Evolutionary conservation across 2,329 filamentous ascomycete species (phyloP).

Genomic region (Colletotrichum agaves): DNA sequence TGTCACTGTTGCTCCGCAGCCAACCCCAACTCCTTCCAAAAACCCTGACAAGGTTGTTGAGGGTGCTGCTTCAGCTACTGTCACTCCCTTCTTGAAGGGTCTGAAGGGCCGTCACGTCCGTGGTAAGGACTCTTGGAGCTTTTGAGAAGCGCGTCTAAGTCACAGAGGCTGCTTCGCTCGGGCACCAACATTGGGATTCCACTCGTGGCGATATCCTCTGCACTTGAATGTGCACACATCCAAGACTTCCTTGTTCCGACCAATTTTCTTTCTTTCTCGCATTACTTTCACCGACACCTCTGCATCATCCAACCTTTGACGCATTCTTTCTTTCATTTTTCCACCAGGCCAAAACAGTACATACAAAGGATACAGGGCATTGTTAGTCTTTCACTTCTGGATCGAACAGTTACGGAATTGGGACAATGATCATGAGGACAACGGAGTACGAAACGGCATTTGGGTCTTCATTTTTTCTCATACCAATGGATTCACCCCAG

Average conservation of each 20-base stretch:
- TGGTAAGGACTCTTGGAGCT: slow-evolving; percentile 34
- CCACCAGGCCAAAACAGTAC: slow-evolving; percentile 25
- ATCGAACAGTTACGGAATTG: slow-evolving; percentile 30
- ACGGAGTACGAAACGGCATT: slow-evolving; percentile 21
- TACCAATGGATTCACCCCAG: neutral
- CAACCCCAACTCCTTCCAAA: slow-evolving; percentile 50
- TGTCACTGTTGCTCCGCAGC: slow-evolving; percentile 50
- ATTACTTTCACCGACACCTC: neutral
- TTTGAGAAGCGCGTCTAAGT: slow-evolving; percentile 28
- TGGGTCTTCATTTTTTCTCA: neutral
- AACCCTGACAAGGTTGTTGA: slow-evolving; percentile 53
- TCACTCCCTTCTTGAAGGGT: slow-evolving; percentile 33
- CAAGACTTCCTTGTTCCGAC: neutral
- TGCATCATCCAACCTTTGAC: slow-evolving; percentile 3
- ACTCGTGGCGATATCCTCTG: slow-evolving; percentile 1
- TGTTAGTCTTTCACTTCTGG: slow-evolving; percentile 29
- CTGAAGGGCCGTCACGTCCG: slow-evolving; percentile 32
- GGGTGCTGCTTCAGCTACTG: slow-evolving; percentile 33
- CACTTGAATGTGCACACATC: slow-evolving; percentile 1
- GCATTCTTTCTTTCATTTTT: slow-evolving; percentile 15
- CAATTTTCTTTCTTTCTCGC: slow-evolving; percentile 6
- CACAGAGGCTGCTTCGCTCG: neutral
- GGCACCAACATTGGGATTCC: neutral
- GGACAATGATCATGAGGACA: slow-evolving; percentile 29
- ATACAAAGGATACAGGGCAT: slow-evolving; percentile 24